phyloP scores from a whole-genome alignment of 305 asterid genomes.

The Coffea humblotiana region DNA sequence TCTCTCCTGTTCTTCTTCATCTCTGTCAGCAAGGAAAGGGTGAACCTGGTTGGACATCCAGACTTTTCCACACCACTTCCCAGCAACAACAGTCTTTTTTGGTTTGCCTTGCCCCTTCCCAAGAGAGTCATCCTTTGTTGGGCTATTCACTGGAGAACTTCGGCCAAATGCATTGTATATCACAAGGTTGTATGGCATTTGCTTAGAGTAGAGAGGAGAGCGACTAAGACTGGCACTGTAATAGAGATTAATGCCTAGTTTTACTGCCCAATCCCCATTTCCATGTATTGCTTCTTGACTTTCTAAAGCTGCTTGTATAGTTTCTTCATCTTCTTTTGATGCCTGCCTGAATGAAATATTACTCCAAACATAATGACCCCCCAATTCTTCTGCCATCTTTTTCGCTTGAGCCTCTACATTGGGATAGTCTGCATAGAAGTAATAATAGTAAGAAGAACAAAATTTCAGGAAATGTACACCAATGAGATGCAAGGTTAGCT shows the following conservation, averaged over 20 bases:
- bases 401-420: constrained; percentile 74
- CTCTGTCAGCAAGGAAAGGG: constrained; percentile 61
- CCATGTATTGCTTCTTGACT: constrained; percentile 87
- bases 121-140: constrained; percentile 33
- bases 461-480: background rate
- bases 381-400: constrained; percentile 73
- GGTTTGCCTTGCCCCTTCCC: constrained; percentile 57
- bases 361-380: constrained; percentile 51
- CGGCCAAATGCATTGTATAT: constrained; percentile 88
- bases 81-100: constrained; percentile 77
- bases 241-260: constrained; percentile 89
- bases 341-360: constrained; percentile 65
- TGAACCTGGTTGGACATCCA: constrained; percentile 98
- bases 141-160: constrained; percentile 39
- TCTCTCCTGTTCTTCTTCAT: constrained; percentile 41
- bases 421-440: constrained; percentile 71
- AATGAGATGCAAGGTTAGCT: background rate
- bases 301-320: constrained; percentile 65
- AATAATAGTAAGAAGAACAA: background rate
- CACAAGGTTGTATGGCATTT: constrained; percentile 84
- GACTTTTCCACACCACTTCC: constrained; percentile 99
- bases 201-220: constrained; percentile 90
- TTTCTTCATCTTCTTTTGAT: constrained; percentile 63
- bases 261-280: constrained; percentile 97
- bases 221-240: constrained; percentile 94